Base-by-base conservation (phyloP, 2,329 filamentous ascomycete genomes). In the Gremmenia infestans region DNA sequence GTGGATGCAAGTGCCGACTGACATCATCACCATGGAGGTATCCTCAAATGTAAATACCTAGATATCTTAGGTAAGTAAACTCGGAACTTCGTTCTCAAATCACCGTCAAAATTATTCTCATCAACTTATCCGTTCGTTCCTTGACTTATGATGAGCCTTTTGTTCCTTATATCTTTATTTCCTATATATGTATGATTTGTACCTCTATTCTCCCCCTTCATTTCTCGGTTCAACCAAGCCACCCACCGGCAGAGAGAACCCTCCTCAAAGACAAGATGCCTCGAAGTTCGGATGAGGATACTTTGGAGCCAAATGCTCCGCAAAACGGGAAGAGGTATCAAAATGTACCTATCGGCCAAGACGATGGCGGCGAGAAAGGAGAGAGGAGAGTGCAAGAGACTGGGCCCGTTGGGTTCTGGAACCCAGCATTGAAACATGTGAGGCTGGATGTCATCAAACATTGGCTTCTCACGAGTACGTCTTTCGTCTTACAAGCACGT, bases 381-480 rank as follows among this genome's bases (percentile, higher is more conserved):
- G 32, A 53, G 11, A 55, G 60, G 48, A 55, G 54, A 36, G 57
- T 60, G 17, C 61, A 58, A 40, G 40, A 39, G 11, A 46, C 19
- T 22, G 50, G 39, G 2, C 47, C 58, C 0, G 59, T 65, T 37
- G 62, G 62, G 17, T 66, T 66, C 32, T 66, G 59, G 59, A 48
- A 60, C 55, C 23, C 48, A 5, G 61, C 63, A 8, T 55, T 66
- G 17, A 61, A 50, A 17, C 5, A 17, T 1, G 52, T 48, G 15
- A 61, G 65, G 48, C 51, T 54, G 4, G 37, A 50, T 5, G 57
- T 65, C 6, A 47, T 64, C 4, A 60, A 57, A 49, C 57, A 57
- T 39, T 67, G 64, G 63, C 56, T 39, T 11, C 35, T 57, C 37
- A 66, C 60, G 37, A 66, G 65, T 66, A 48, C 11, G 19, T 19